Percentiles rank a stretch among this genome's conserved stretches.
Conservation (phyloP, 2,329 filamentous ascomycete species). For the Alternaria postmessia region DNA sequence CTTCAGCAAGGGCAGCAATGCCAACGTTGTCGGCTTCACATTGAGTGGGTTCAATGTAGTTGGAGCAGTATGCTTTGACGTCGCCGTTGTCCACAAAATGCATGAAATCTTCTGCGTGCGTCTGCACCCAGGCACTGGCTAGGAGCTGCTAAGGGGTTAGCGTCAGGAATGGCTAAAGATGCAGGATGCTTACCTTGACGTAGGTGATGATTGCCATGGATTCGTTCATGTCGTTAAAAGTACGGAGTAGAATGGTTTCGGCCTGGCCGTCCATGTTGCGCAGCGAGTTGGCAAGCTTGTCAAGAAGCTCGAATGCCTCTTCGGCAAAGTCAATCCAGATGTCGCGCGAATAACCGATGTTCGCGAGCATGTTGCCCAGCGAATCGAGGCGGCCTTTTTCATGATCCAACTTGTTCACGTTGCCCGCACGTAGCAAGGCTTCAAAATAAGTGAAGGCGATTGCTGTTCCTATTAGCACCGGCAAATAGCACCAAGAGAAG, state of each 20-base stretch:
- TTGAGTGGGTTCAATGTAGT: conserved; percentile 75
- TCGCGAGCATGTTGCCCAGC: conserved; percentile 74
- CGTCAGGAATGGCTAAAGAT: not conserved
- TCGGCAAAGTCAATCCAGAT: conserved; percentile 86
- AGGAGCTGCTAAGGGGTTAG: conserved; percentile 66
- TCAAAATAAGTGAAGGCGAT: conserved; percentile 95
- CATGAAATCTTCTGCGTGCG: conserved; percentile 72
- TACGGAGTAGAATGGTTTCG: conserved; percentile 65
- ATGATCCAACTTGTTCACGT: conserved; percentile 69
- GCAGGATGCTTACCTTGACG: conserved; percentile 63
- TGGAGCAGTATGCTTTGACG: conserved; percentile 73
- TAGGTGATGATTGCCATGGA: conserved; percentile 87
- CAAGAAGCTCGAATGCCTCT: conserved; percentile 73
- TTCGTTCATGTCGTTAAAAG: conserved; percentile 75
- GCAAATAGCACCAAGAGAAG: conserved; percentile 5
- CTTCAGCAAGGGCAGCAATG: conserved; percentile 76
- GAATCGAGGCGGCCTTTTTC: conserved; percentile 77
- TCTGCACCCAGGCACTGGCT: conserved; percentile 84
- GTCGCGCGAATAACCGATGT: conserved; percentile 72
- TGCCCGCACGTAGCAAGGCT: conserved; percentile 73
- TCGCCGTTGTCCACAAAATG: conserved; percentile 69
- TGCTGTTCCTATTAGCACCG: conserved; percentile 63
- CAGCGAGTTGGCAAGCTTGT: conserved; percentile 67
- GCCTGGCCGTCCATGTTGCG: conserved; percentile 59
- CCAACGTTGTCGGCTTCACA: conserved; percentile 93